Evolutionary conservation across 2,329 filamentous ascomycete species (phyloP).

Genomic region (Botrytis elliptica): DNA sequence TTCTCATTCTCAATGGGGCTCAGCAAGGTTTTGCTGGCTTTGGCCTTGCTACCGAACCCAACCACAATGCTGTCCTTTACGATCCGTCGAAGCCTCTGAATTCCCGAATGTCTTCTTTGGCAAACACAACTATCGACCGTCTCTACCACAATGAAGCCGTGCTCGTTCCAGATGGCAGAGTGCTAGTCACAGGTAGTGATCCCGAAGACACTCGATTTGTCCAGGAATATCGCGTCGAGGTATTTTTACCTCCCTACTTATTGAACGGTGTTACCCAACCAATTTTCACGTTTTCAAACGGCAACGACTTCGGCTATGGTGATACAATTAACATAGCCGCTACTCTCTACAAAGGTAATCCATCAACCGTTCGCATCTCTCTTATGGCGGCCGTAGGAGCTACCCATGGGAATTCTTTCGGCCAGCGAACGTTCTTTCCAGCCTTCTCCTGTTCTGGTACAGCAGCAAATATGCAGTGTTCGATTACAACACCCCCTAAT

Average conservation of each 20-base stretch:
- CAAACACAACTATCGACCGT: constrained; percentile 62
- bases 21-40: constrained; percentile 61
- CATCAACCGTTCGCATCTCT: constrained; percentile 8
- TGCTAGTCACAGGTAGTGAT: constrained; percentile 55
- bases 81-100: constrained; percentile 55
- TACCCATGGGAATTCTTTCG: constrained; percentile 17
- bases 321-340: constrained; percentile 5
- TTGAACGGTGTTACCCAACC: constrained; percentile 51
- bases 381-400: constrained; percentile 17
- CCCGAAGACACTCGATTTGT: constrained; percentile 37
- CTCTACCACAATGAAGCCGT: constrained; percentile 65
- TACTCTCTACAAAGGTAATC: not conserved
- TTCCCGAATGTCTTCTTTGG: constrained; percentile 59
- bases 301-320: constrained; percentile 17
- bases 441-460: constrained; percentile 10
- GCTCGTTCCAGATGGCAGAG: constrained; percentile 60
- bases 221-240: constrained; percentile 60
- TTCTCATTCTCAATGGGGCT: constrained; percentile 61
- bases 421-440: constrained; percentile 13
- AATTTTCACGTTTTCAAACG: constrained; percentile 48
- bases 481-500: constrained; percentile 51
- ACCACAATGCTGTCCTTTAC: constrained; percentile 61
- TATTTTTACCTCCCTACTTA: constrained; percentile 63
- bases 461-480: not conserved
- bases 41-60: constrained; percentile 54